Base-by-base conservation (phyloP, 1,284 basidiomycete species). In the Hymenochaete sp. region DNA sequence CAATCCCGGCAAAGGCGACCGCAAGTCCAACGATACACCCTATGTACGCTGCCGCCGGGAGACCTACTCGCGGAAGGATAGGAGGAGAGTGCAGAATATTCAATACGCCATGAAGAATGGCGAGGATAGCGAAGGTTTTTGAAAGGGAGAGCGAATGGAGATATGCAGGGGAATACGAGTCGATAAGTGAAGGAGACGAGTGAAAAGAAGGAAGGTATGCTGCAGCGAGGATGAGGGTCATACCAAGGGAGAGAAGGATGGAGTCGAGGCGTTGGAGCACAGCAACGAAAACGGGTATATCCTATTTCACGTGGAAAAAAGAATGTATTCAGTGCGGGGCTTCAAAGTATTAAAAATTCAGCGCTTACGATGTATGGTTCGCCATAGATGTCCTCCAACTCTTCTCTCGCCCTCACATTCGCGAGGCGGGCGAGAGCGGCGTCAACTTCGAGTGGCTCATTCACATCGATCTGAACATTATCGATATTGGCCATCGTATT, bases 301-400 rank as follows among this genome's bases (percentile, higher is more conserved):
- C 70, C 82, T 84, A 55, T 35, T 31, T 14, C 32, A 52, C 28
- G 8, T 4, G 38, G 11, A 24, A 25, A 42, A 16, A 36, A 13
- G 25, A 32, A 24, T 22, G 18, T 40, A 28, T 29, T 24, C 29
- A 40, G 4, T 22, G 4, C 33, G 7, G 42, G 14, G n/a, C n/a
- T n/a, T n/a, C n/a, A n/a, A n/a, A n/a, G n/a, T 31, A 39, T 18
- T 38, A 33, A 38, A 22, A 27, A 41, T 37, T 40, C 14, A 39
- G 26, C 45, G 70, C 78, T 53, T 56, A 86, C 83, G 40, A 88
- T 77, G 29, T 80, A 68, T 13, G 85, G 79, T 21, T 81, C 59
- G 1, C 85, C 84, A 56, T 83, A 87, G 3, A 85, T 67, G 38
- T 77, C 75, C 57, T 87, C 84, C 38, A 88, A 61, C 47, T 87